Base-by-base conservation (phyloP, 768 basidiomycete species). In the Daedalea quercina region DNA sequence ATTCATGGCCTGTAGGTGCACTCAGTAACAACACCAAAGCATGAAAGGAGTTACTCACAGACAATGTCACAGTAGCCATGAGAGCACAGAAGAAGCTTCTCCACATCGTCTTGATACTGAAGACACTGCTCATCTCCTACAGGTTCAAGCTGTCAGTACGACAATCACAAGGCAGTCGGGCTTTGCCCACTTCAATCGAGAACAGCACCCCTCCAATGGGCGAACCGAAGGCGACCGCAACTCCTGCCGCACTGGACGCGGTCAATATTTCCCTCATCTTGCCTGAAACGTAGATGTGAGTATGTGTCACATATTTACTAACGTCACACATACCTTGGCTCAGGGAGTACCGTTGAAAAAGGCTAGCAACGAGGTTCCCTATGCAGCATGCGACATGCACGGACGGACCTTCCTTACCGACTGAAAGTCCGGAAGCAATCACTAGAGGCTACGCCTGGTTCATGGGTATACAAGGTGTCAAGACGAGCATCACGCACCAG, bases 71-170 rank as follows among this genome's bases (percentile, higher is more conserved):
- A 0, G 95, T 97, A 13, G 96, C 96, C 44, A 98, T 87, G 44
- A 99, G 76, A 31, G 96, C 96, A 67, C 96, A 98, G 65, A 98
- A 87, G 69, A 98, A 96, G 64, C 91, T 94, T 63, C 86, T 77
- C 95, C 95, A 98, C 93, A 98, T 96, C 3, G 95, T 98, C 69
- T 92, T 87, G 70, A 94, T 94, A 53, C 89, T 95, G 68, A 97
- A 98, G 35, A 82, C 87, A 67, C 93, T 89, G 68, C 91, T 95
- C 96, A 99, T 99, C 82, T 99, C 96, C 91, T 94, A 43, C 25
- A 34, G 31, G n/a, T 19, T 34, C 4, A 31, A 9, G 7, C 4
- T 12, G 3, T 44, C 7, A n/a, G 24, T 7, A 28, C 20, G 3
- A 19, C 45, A 31, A n/a, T 4, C 35, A 22, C 44, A n/a, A 63